Conservation (phyloP, 257 asterid genomes). For the Nyctanthes arbortristis region DNA sequence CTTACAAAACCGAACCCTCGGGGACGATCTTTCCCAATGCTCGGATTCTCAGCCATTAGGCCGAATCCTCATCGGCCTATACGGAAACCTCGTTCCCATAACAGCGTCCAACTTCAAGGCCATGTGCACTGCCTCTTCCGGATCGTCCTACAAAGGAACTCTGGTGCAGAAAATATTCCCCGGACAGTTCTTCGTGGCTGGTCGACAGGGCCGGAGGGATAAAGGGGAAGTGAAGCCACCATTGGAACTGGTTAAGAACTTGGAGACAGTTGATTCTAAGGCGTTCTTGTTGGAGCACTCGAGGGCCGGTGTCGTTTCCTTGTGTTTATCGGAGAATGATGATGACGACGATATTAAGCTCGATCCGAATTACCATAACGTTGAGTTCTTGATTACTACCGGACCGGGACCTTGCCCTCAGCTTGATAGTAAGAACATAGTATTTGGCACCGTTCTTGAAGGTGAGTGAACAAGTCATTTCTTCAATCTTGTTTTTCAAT, state of each 20-base stretch:
- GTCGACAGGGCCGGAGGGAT: conserved; percentile 77
- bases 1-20: conserved; percentile 72
- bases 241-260: conserved; percentile 46
- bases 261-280: conserved; percentile 65
- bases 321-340: conserved; percentile 85
- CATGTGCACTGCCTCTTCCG: conserved; percentile 75
- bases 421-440: conserved; percentile 83
- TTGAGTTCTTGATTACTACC: conserved; percentile 88
- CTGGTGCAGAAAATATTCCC: conserved; percentile 75
- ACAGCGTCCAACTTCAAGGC: conserved; percentile 84
- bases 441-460: conserved; percentile 85
- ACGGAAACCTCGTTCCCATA: conserved; percentile 76
- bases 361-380: conserved; percentile 72
- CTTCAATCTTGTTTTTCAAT: too few species aligned
- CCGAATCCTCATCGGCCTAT: conserved; percentile 77
- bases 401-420: conserved; percentile 94
- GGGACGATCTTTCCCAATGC: conserved; percentile 79
- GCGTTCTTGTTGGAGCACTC: conserved; percentile 68
- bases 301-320: conserved; percentile 69
- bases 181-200: conserved; percentile 78
- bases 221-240: conserved; percentile 88
- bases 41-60: conserved; percentile 63
- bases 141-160: conserved; percentile 80
- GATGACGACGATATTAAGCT: conserved; percentile 78
- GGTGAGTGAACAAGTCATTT: conserved; percentile 38